These are phyloP conservation scores for Papilionanthe hybrid DNA, from an alignment of 116 monocot genomes.

Conservation along the genomic window DNA sequence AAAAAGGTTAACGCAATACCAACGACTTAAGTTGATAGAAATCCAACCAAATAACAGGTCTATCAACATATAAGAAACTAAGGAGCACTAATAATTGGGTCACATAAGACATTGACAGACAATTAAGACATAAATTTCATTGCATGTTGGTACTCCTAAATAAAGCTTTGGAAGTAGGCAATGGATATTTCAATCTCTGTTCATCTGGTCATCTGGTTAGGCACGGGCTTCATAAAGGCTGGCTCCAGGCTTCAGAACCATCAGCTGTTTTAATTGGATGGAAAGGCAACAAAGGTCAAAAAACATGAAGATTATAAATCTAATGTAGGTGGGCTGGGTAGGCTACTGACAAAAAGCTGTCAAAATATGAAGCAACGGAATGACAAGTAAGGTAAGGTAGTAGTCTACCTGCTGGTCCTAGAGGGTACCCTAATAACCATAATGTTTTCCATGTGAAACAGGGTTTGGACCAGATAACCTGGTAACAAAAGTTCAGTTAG, in stretches of 20 bases:
- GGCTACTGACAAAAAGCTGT: constrained; percentile 28
- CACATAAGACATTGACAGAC: constrained; percentile 2
- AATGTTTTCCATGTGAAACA: constrained; percentile 73
- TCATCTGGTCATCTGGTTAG: constrained; percentile 76
- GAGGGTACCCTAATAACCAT: constrained; percentile 67
- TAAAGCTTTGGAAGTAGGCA: constrained; percentile 33
- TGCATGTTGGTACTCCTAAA: constrained; percentile 28
- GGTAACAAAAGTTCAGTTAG: constrained; percentile 58
- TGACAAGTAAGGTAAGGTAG: constrained; percentile 20
- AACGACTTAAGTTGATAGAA: constrained; percentile 16
- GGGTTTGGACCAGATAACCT: constrained; percentile 82
- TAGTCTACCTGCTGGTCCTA: constrained; percentile 70
- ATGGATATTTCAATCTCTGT: constrained; percentile 35
- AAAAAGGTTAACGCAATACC: constrained; percentile 7
- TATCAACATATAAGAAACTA: not conserved
- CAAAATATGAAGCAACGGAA: constrained; percentile 16
- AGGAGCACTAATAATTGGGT: constrained; percentile 10
- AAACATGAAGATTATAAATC: constrained; percentile 42
- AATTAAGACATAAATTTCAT: constrained; percentile 8
- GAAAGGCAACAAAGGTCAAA: constrained; percentile 54
- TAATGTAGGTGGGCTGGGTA: constrained; percentile 31
- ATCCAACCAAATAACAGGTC: constrained; percentile 15
- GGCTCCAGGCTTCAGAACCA: constrained; percentile 75
- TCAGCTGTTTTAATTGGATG: constrained; percentile 74
- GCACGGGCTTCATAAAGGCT: constrained; percentile 62